phyloP scores from a whole-genome alignment of 306 rosid genomes.

The Cucumis melo region DNA sequence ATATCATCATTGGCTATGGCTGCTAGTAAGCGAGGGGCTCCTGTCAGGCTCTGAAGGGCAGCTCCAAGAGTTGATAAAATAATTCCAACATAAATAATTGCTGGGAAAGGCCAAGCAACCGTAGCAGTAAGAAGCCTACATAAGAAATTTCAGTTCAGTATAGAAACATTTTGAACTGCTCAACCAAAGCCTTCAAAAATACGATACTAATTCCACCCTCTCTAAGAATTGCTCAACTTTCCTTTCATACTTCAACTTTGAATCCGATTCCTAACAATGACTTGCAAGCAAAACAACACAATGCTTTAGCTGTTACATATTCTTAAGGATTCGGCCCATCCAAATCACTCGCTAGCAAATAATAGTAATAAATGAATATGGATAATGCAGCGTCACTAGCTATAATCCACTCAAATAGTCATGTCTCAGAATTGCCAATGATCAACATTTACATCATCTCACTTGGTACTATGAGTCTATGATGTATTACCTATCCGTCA shows the following conservation, averaged over 20 bases:
- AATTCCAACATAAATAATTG: constrained; percentile 79
- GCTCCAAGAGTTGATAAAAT: constrained; percentile 98
- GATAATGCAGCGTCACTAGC: background rate
- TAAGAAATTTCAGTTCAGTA: constrained; percentile 11
- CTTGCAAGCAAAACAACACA: background rate
- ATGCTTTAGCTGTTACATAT: background rate
- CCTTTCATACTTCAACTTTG: background rate
- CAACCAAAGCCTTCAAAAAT: background rate
- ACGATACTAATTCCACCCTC: background rate
- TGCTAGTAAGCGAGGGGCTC: constrained; percentile 98
- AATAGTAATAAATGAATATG: constrained; percentile 6
- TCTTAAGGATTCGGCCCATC: background rate
- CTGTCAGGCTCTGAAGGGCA: constrained; percentile 98
- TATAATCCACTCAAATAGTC: constrained; percentile 1
- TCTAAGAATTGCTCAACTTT: background rate
- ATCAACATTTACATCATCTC: background rate
- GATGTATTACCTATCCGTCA: constrained; percentile 67
- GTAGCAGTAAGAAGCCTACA: constrained; percentile 96
- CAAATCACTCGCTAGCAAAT: background rate
- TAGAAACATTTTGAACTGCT: background rate
- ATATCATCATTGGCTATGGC: constrained; percentile 98
- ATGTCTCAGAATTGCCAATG: background rate
- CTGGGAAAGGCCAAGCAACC: constrained; percentile 95
- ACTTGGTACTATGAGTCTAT: background rate
- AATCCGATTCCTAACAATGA: background rate